Conservation (phyloP, 1,139 yeast genomes). For the Pichia sp. region DNA sequence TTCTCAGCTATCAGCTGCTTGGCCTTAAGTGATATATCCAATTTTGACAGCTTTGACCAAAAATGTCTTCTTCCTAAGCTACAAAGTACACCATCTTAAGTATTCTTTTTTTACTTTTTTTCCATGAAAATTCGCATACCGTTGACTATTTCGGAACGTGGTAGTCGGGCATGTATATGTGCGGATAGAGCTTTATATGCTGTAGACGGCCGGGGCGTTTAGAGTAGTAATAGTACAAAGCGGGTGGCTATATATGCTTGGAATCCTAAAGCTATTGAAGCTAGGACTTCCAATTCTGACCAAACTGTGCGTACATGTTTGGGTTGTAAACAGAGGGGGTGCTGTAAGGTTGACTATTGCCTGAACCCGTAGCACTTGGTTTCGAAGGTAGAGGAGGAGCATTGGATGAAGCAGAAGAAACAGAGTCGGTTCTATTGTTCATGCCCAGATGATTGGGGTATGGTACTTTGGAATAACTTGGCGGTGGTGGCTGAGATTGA, state of each 20-base stretch:
- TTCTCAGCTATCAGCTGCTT: neutral
- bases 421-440: neutral
- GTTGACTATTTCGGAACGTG: neutral
- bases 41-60: neutral
- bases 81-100: neutral
- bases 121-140: neutral
- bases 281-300: conserved; percentile 23
- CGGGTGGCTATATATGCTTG: too few species aligned
- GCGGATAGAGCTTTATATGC: too few species aligned
- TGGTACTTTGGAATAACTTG: conserved; percentile 12
- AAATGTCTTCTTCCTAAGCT: neutral
- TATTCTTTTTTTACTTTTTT: neutral
- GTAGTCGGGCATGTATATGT: too few species aligned
- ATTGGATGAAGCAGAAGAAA: neutral
- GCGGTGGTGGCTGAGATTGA: conserved; percentile 2
- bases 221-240: too few species aligned
- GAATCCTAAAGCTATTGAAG: too few species aligned
- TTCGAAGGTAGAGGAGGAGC: conserved; percentile 29
- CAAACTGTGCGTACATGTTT: conserved; percentile 39
- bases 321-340: conserved; percentile 45
- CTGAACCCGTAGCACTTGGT: conserved; percentile 15
- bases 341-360: conserved; percentile 33
- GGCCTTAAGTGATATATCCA: neutral
- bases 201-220: too few species aligned
- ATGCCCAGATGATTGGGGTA: conserved; percentile 1